These are phyloP conservation scores for Symbiotaphrina buchneri DNA, from an alignment of 495 filamentous ascomycete species.

Conservation along the genomic window DNA sequence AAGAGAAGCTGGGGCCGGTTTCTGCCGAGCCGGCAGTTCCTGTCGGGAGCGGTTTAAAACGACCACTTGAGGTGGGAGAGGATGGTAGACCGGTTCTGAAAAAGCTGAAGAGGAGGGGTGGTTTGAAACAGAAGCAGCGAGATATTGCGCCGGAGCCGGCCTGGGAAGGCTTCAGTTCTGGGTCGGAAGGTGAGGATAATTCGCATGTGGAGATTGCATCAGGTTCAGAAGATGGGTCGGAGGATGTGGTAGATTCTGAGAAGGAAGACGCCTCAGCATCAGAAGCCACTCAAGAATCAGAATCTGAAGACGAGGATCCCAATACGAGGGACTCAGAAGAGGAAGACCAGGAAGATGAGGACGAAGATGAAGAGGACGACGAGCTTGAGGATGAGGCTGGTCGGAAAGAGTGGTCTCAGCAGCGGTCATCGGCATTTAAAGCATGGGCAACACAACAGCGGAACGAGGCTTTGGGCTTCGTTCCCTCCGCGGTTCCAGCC, in stretches of 20 bases:
- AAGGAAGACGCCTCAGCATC: conserved; percentile 9
- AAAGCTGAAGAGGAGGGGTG: conserved; percentile 23
- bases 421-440: conserved; percentile 61
- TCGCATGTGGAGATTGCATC: conserved; percentile 4
- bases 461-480: conserved; percentile 48
- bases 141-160: conserved; percentile 18
- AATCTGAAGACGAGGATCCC: conserved; percentile 3
- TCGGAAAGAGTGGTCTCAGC: conserved; percentile 9
- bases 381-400: conserved; percentile 23
- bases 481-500: conserved; percentile 19
- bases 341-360: conserved; percentile 10
- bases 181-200: conserved; percentile 6
- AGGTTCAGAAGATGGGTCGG: conserved; percentile 11
- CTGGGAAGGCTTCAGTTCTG: conserved; percentile 39
- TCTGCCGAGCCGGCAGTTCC: conserved; percentile 7
- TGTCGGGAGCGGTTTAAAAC: conserved; percentile 65
- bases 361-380: conserved; percentile 10
- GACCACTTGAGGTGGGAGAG: conserved; percentile 56
- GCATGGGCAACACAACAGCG: conserved; percentile 73
- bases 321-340: conserved; percentile 8
- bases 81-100: conserved; percentile 62
- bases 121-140: conserved; percentile 2
- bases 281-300: conserved; percentile 7
- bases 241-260: conserved; percentile 8
- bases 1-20: not conserved